Evolutionary conservation across 1,284 basidiomycete species (phyloP), one percentile per base, ranked within the genome.

Genomic region (Ustilago sp.): DNA sequence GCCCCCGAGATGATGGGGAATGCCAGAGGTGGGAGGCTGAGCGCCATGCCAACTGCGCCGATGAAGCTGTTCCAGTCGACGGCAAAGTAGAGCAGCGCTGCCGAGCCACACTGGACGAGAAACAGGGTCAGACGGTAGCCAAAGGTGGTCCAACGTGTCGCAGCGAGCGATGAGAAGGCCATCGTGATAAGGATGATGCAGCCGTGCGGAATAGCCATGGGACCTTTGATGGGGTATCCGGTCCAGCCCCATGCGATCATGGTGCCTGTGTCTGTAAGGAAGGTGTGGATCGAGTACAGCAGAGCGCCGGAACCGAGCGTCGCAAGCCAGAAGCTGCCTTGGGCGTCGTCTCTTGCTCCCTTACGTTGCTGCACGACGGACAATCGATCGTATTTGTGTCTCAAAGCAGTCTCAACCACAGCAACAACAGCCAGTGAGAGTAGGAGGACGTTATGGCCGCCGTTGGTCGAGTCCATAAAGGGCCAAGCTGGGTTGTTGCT

Each of bases 211-310:
- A 93, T 90, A 2, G 94, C 91, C 9, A 91, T 80, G 8, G 81
- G 82, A 13, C 83, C 83, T 23, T 87, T 89, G 68, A 90, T 82
- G 0, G 95, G 93, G 79, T 92, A 96, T 2, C 95, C 95, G 0
- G 92, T 92, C 94, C 94, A 97, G 0, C 92, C 91, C 93, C 93
- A 96, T 2, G 93, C 91, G 70, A 96, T 90, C 62, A 95, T 89
- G 0, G 94, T 95, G 68, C 92, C 92, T 0, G 91, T 88, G 78
- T 98, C 94, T 7, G 91, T 90, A 48, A 94, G 88, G 64, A 94
- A 89, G 39, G 91, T 92, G 82, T 96, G 93, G 0, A 95, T 8
- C 2, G 70, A 63, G 41, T 67, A 73, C 3, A 83, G 74, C 38
- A 83, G 60, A 12, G 79, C 74, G 31, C 80, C 82, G 11, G 80